A percentile compares a stretch with the other conserved stretches of the same genome.
Evolutionary conservation across 495 filamentous ascomycete species (phyloP).

Genomic region (Lophium mytilinum): DNA sequence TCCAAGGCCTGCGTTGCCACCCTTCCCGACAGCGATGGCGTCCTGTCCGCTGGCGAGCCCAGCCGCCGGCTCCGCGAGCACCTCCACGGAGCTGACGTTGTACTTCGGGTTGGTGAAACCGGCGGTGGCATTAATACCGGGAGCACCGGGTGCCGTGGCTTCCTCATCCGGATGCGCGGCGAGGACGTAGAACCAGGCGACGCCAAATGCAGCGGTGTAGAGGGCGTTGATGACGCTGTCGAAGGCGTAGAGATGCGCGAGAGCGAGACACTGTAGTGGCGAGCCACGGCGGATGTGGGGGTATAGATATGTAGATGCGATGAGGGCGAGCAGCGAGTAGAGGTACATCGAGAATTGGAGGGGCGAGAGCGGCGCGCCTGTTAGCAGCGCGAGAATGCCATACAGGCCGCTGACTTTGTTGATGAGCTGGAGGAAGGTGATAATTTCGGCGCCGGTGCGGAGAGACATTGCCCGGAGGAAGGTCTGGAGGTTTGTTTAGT

Average conservation of each 20-base stretch:
- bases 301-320: slow-evolving; percentile 51
- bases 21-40: slow-evolving; percentile 41
- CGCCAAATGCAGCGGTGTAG: slow-evolving; percentile 70
- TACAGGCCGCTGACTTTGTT: slow-evolving; percentile 87
- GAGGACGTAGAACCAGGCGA: slow-evolving; percentile 73
- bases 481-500: slow-evolving; percentile 40
- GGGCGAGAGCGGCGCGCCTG: slow-evolving; percentile 32
- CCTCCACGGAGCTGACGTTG: slow-evolving; percentile 49
- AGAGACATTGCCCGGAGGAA: slow-evolving; percentile 82
- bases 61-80: slow-evolving; percentile 38
- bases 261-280: slow-evolving; percentile 28
- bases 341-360: slow-evolving; percentile 54
- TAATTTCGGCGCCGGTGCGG: slow-evolving; percentile 73
- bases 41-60: slow-evolving; percentile 42
- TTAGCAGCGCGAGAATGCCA: slow-evolving; percentile 69
- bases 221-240: slow-evolving; percentile 69
- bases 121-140: slow-evolving; percentile 56
- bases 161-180: slow-evolving; percentile 40
- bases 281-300: slow-evolving; percentile 42
- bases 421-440: slow-evolving; percentile 67
- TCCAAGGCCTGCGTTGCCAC: slow-evolving; percentile 32
- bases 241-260: slow-evolving; percentile 56
- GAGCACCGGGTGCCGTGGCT: slow-evolving; percentile 22
- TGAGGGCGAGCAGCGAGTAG: slow-evolving; percentile 64
- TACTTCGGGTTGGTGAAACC: slow-evolving; percentile 60